These are phyloP conservation scores for Grifola frondosa DNA, from an alignment of 1,284 basidiomycete species.

Conservation along the genomic window DNA sequence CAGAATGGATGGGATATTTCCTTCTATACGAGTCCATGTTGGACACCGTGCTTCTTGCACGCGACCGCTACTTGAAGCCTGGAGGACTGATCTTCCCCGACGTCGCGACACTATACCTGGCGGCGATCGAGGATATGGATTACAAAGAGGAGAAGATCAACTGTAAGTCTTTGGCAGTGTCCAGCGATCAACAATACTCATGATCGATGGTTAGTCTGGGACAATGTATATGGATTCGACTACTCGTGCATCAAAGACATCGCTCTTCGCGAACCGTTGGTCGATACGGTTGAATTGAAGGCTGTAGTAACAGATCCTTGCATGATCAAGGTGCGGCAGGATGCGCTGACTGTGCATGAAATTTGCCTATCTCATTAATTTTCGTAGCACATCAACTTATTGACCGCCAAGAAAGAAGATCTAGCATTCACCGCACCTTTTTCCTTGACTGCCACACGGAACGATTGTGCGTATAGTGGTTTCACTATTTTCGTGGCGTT, in stretches of 20 bases:
- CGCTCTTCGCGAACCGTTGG: conserved; percentile 92
- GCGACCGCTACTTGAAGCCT: conserved; percentile 94
- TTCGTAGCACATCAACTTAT: conserved; percentile 81
- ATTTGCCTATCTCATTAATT: too few relatives aligned
- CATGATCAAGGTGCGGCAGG: conserved; percentile 67
- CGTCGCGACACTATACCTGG: conserved; percentile 89
- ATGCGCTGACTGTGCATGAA: neutral
- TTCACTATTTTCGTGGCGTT: neutral
- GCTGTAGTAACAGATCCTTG: conserved; percentile 90
- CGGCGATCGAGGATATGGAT: conserved; percentile 98
- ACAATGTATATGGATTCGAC: conserved; percentile 99
- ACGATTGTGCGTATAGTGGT: conserved; percentile 74
- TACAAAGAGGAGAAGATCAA: conserved; percentile 99
- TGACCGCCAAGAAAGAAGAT: conserved; percentile 94
- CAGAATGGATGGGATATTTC: conserved; percentile 99
- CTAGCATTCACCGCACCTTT: conserved; percentile 86
- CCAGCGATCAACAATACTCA: neutral
- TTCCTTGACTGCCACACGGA: conserved; percentile 79
- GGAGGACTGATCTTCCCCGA: conserved; percentile 97
- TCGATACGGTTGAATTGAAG: conserved; percentile 96
- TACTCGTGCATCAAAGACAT: conserved; percentile 99
- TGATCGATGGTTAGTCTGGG: conserved; percentile 75
- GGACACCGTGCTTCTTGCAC: conserved; percentile 94
- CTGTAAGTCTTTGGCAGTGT: conserved; percentile 57
- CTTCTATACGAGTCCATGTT: conserved; percentile 99